Base-by-base conservation (phyloP, 305 asterid species). In the Fraxinus latifolia region DNA sequence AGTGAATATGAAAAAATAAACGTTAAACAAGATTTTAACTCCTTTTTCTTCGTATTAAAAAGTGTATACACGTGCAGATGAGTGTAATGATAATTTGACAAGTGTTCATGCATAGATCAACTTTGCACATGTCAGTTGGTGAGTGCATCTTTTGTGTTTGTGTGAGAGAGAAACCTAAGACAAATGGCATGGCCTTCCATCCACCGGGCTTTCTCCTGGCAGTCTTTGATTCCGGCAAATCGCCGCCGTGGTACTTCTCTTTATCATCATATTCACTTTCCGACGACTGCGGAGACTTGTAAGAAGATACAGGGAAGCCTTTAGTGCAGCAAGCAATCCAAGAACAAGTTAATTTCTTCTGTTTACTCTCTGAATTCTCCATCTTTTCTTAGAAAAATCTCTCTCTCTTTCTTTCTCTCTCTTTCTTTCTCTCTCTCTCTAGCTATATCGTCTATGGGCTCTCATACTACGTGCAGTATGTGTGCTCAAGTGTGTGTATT, bases 181-280 rank as follows among this genome's bases (percentile, higher is more conserved):
- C 80, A 77, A 83, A 91, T 32, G 95, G 93, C 92, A 92, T 92
- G 86, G 95, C 87, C 72, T 84, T 92, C 97, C 97, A 92, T 78
- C 97, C 97, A 71, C 97, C 97, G 0, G 91, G 95, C 78, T 83
- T 85, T 75, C 78, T 85, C 77, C 25, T 82, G 60, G 37, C 4
- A 15, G 50, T 32, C 81, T 81, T 82, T 3, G 76, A 79, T 62
- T 84, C 77, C 33, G 36, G 3, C 32, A 77, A 65, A 17, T 37
- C 77, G 31, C 2, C n/a, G 25, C 44, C 82, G 12, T 65, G 79
- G 25, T 31, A 14, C 65, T 82, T 84, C 14, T 80, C 83, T 67
- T 79, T 86, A 0, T 79, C 90, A 31, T 77, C 84, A 34, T n/a
- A 27, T 19, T 77, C 88, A 83, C 83, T 87, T 80, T 81, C 90